Evolutionary conservation across 345 rosid species (phyloP).

Genomic region (Odontarrhena argentea): DNA sequence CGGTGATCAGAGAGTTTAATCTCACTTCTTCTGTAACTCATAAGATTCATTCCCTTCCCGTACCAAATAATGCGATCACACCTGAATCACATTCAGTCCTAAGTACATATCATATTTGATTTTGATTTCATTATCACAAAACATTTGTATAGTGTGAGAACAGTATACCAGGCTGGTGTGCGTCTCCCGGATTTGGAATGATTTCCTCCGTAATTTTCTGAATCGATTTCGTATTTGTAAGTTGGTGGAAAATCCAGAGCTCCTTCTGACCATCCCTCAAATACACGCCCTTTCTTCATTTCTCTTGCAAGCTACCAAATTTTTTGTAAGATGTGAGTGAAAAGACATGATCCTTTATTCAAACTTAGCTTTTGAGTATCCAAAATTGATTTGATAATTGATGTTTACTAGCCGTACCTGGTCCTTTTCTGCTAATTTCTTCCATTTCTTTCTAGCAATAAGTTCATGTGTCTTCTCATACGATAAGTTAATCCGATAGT

Average conservation of each 20-base stretch:
- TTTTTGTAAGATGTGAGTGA: neutral
- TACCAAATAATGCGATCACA: slow-evolving; percentile 84
- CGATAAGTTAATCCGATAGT: slow-evolving; percentile 79
- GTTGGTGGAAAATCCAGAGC: slow-evolving; percentile 76
- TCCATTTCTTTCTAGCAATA: slow-evolving; percentile 67
- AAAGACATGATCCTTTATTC: neutral
- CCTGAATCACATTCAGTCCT: slow-evolving; percentile 46
- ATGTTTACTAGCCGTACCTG: slow-evolving; percentile 53
- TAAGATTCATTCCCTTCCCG: slow-evolving; percentile 80
- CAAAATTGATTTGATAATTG: neutral
- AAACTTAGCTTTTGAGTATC: neutral
- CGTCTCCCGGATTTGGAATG: slow-evolving; percentile 80
- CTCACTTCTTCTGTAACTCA: slow-evolving; percentile 71
- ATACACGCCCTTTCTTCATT: slow-evolving; percentile 64
- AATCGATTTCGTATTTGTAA: slow-evolving; percentile 77
- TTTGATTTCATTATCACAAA: too few relatives aligned
- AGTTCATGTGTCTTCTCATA: slow-evolving; percentile 68
- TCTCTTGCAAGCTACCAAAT: slow-evolving; percentile 62
- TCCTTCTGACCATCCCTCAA: slow-evolving; percentile 96
- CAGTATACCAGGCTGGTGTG: slow-evolving; percentile 75
- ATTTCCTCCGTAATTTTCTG: slow-evolving; percentile 73
- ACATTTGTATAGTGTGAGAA: slow-evolving; percentile 14
- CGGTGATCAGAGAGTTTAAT: slow-evolving; percentile 86
- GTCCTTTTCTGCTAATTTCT: slow-evolving; percentile 68
- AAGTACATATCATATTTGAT: neutral